These are phyloP conservation scores for Daldinia concentrica DNA, from an alignment of 495 filamentous ascomycete species.

Conservation along the genomic window DNA sequence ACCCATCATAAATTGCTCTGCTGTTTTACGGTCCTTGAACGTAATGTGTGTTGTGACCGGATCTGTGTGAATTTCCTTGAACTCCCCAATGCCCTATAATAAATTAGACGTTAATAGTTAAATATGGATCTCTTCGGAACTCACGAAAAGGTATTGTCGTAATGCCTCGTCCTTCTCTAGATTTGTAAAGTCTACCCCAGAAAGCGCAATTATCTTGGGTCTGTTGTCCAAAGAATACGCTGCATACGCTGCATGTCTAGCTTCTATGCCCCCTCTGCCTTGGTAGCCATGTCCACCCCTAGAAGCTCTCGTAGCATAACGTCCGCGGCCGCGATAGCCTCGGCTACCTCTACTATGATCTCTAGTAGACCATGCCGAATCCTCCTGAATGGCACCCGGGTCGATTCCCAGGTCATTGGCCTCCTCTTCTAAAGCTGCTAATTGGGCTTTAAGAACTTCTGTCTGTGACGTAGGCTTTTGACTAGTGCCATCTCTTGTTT, in stretches of 20 bases:
- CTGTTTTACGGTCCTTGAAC: constrained; percentile 90
- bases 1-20: constrained; percentile 83
- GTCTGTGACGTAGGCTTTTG: constrained; percentile 51
- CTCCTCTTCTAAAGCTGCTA: constrained; percentile 86
- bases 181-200: constrained; percentile 71
- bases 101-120: constrained; percentile 32
- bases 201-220: constrained; percentile 77
- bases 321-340: constrained; percentile 54
- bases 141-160: constrained; percentile 85
- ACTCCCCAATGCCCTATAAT: constrained; percentile 80
- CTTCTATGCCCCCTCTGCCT: constrained; percentile 63
- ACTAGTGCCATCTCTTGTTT: constrained; percentile 17
- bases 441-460: constrained; percentile 74
- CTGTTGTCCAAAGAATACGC: constrained; percentile 88
- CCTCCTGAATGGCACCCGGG: constrained; percentile 56
- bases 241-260: constrained; percentile 61
- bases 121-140: constrained; percentile 38
- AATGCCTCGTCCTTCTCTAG: constrained; percentile 82
- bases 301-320: constrained; percentile 56
- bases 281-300: constrained; percentile 65
- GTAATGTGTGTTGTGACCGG: constrained; percentile 70
- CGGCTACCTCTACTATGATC: constrained; percentile 46
- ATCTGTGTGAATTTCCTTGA: constrained; percentile 75
- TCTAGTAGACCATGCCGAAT: constrained; percentile 48
- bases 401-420: constrained; percentile 83